Percentiles rank a stretch among this genome's conserved stretches.
Evolutionary conservation across 2,329 filamentous ascomycete species (phyloP).

Genomic region (Bipolaris victoriae): DNA sequence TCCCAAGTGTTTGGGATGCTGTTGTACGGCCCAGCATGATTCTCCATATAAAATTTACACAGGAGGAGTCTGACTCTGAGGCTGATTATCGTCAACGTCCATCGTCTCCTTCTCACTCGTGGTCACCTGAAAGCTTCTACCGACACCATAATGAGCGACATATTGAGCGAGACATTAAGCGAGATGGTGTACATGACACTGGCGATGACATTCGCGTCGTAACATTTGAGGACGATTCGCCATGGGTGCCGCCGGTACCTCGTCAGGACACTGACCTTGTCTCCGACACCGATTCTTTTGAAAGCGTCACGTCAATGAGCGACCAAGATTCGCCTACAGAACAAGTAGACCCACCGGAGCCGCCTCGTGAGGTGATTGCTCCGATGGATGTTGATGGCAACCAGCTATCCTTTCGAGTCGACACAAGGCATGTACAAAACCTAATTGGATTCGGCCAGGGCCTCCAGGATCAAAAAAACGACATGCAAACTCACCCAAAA

Average conservation of each 20-base stretch:
- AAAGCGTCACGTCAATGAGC: not conserved
- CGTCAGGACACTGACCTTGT: not conserved
- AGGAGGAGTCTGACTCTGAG: not conserved
- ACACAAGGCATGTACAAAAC: constrained; percentile 15
- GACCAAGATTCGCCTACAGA: not conserved
- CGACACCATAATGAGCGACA: not conserved
- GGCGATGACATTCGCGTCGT: not conserved
- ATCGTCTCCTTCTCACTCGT: not conserved
- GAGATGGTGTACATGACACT: not conserved
- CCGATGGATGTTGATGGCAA: constrained; percentile 35
- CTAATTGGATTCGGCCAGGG: not conserved
- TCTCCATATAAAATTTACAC: constrained; percentile 11
- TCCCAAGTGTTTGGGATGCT: constrained; percentile 29
- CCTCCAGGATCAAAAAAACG: not conserved
- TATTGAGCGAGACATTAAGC: not conserved
- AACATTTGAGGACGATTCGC: not conserved
- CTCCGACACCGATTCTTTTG: not conserved
- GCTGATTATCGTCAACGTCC: not conserved
- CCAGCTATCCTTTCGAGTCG: constrained; percentile 27
- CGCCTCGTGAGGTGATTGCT: constrained; percentile 1
- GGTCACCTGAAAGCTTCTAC: not conserved
- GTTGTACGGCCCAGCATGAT: constrained; percentile 15
- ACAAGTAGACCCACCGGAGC: not conserved
- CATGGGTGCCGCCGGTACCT: not conserved
- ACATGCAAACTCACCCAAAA: not conserved